Conservation (phyloP, 2,329 filamentous ascomycete species). For the Pseudogymnoascus sp. region DNA sequence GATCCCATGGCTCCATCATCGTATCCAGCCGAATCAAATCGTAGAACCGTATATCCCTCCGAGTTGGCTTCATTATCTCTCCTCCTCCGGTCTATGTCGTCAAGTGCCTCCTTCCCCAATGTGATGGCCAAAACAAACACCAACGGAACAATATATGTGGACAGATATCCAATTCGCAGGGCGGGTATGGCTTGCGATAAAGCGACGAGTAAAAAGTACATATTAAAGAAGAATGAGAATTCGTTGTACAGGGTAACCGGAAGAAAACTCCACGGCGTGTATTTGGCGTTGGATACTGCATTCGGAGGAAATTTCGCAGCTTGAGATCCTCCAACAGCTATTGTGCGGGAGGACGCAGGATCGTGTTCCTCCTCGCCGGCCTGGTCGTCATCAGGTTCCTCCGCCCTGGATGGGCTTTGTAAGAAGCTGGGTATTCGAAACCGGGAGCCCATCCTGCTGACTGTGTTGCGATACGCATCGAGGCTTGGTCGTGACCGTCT, state of each 20-base stretch:
- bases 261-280: constrained; percentile 88
- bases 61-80: constrained; percentile 92
- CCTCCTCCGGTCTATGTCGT: constrained; percentile 78
- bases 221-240: constrained; percentile 99
- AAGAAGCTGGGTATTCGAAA: constrained; percentile 63
- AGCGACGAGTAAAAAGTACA: constrained; percentile 95
- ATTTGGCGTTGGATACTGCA: constrained; percentile 93
- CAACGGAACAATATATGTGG: constrained; percentile 86
- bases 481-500: constrained; percentile 28
- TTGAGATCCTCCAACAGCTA: constrained; percentile 69
- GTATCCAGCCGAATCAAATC: constrained; percentile 52
- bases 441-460: constrained; percentile 42
- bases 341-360: constrained; percentile 62
- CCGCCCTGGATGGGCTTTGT: constrained; percentile 31
- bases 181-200: constrained; percentile 86
- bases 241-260: constrained; percentile 95
- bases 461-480: constrained; percentile 33
- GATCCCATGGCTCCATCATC: constrained; percentile 28
- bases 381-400: constrained; percentile 28
- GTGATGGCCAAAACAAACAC: constrained; percentile 89
- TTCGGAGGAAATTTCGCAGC: constrained; percentile 76
- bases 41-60: constrained; percentile 73
- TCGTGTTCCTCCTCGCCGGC: constrained; percentile 48
- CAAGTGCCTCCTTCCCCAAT: constrained; percentile 88
- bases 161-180: constrained; percentile 85